Conservation (phyloP, 1,139 yeast species). For the Suzukiozyma palmioleophila region DNA sequence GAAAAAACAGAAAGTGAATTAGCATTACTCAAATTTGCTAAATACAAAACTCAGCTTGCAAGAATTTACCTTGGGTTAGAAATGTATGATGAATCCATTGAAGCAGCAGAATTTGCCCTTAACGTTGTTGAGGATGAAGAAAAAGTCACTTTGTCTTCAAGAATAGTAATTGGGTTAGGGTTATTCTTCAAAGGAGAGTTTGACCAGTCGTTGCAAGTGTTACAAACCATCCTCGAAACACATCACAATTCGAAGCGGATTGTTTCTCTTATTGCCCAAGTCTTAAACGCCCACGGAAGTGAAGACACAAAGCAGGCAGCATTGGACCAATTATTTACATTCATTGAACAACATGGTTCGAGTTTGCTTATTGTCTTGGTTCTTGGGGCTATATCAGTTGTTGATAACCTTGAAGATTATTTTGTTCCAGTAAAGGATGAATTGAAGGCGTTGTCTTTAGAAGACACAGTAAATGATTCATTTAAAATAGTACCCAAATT, state of each 20-base stretch:
- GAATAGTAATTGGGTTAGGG: slow-evolving; percentile 67
- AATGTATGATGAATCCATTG: slow-evolving; percentile 55
- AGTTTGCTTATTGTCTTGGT: slow-evolving; percentile 64
- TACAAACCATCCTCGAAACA: slow-evolving; percentile 51
- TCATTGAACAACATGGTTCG: slow-evolving; percentile 60
- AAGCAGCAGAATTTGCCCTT: slow-evolving; percentile 53
- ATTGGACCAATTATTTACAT: slow-evolving; percentile 61
- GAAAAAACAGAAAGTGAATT: slow-evolving; percentile 51
- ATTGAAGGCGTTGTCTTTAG: slow-evolving; percentile 47
- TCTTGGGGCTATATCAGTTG: slow-evolving; percentile 75
- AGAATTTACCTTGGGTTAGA: slow-evolving; percentile 62
- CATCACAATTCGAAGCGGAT: slow-evolving; percentile 51
- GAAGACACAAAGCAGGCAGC: slow-evolving; percentile 81
- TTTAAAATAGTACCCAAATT: slow-evolving; percentile 57
- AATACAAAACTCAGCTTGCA: slow-evolving; percentile 64
- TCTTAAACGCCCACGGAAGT: slow-evolving; percentile 68
- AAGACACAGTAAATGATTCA: slow-evolving; percentile 46
- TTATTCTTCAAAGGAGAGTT: slow-evolving; percentile 60
- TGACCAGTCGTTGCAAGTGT: slow-evolving; percentile 62
- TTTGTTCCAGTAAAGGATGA: slow-evolving; percentile 66
- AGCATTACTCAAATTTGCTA: slow-evolving; percentile 48
- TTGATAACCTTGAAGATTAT: slow-evolving; percentile 58
- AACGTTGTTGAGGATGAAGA: slow-evolving; percentile 42
- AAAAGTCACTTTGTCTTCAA: slow-evolving; percentile 46
- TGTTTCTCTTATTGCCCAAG: slow-evolving; percentile 72